Evolutionary conservation across 345 rosid species (phyloP).

Genomic region (Citrus trifoliata): DNA sequence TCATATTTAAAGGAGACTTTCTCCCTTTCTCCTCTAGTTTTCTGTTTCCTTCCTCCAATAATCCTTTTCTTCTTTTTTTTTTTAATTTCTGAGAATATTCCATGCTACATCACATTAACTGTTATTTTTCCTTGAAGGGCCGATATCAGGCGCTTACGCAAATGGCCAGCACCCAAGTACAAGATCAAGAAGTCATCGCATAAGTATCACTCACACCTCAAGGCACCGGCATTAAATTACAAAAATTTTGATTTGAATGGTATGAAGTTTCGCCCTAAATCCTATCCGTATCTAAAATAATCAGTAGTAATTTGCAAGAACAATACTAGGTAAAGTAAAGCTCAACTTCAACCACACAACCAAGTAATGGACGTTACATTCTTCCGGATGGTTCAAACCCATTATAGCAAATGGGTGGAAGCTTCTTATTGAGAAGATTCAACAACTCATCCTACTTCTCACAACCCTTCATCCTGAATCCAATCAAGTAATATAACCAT

Average conservation of each 20-base stretch:
- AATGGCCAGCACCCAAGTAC: background rate
- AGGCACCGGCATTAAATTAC: background rate
- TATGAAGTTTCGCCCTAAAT: too few species aligned
- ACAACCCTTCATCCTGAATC: conserved; percentile 57
- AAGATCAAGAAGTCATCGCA: background rate
- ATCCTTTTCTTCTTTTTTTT: too few species aligned
- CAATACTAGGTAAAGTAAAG: too few species aligned
- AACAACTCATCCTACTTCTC: conserved; percentile 76
- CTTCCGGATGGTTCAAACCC: conserved; percentile 93
- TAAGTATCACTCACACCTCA: background rate
- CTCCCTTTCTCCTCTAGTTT: too few species aligned
- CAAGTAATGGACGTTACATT: conserved; percentile 97
- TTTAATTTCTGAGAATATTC: too few species aligned
- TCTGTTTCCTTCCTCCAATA: too few species aligned
- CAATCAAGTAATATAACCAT: background rate
- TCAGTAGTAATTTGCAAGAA: too few species aligned
- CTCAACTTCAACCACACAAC: conserved; percentile 23
- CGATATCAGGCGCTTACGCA: background rate
- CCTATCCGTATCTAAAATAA: too few species aligned
- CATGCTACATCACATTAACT: too few species aligned
- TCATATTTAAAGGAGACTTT: too few species aligned
- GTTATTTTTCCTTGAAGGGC: too few species aligned
- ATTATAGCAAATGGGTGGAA: conserved; percentile 76
- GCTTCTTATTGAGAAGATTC: conserved; percentile 72
- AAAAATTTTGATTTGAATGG: background rate